Evolutionary conservation across 2,329 filamentous ascomycete species (phyloP).

Genomic region (Periconia digitata): DNA sequence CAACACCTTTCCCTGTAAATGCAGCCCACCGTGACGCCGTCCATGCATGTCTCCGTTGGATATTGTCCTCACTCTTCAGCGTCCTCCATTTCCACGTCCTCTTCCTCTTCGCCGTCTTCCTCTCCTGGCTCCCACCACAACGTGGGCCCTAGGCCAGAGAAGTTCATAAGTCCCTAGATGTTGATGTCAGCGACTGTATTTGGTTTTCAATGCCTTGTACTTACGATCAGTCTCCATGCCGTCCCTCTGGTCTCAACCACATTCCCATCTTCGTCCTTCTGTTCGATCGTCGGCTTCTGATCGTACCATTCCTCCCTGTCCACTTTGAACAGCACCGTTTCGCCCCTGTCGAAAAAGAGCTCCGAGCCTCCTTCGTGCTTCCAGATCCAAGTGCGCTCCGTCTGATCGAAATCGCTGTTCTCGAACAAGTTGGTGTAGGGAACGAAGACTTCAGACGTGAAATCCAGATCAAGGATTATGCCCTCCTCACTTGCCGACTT

Average conservation of each 20-base stretch:
- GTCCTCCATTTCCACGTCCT: slow-evolving; percentile 30
- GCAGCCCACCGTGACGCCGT: slow-evolving; percentile 4
- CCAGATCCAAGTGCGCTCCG: slow-evolving; percentile 85
- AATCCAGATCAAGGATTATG: slow-evolving; percentile 80
- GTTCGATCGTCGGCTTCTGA: slow-evolving; percentile 79
- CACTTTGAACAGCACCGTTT: slow-evolving; percentile 83
- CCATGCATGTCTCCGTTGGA: slow-evolving; percentile 6
- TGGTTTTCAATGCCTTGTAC: slow-evolving; percentile 9
- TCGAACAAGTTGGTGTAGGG: slow-evolving; percentile 48
- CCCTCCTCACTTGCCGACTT: slow-evolving; percentile 70
- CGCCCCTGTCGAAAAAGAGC: slow-evolving; percentile 86
- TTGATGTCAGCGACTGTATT: slow-evolving; percentile 10
- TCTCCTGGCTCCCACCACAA: slow-evolving; percentile 48
- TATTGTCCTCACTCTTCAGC: slow-evolving; percentile 17
- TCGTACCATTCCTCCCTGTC: slow-evolving; percentile 91
- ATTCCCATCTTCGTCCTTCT: slow-evolving; percentile 62
- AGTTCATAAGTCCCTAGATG: slow-evolving; percentile 49
- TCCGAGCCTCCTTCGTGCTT: slow-evolving; percentile 68
- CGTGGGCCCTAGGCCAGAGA: slow-evolving; percentile 50
- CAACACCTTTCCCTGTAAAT: neutral
- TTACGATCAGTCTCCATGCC: slow-evolving; percentile 66
- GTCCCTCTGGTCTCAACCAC: slow-evolving; percentile 63
- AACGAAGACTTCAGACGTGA: slow-evolving; percentile 91
- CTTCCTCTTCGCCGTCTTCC: slow-evolving; percentile 24
- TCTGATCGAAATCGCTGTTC: slow-evolving; percentile 66